These are phyloP conservation scores for Musa schizocarpa DNA, from an alignment of 176 grass and related monocot species.

Conservation along the genomic window DNA sequence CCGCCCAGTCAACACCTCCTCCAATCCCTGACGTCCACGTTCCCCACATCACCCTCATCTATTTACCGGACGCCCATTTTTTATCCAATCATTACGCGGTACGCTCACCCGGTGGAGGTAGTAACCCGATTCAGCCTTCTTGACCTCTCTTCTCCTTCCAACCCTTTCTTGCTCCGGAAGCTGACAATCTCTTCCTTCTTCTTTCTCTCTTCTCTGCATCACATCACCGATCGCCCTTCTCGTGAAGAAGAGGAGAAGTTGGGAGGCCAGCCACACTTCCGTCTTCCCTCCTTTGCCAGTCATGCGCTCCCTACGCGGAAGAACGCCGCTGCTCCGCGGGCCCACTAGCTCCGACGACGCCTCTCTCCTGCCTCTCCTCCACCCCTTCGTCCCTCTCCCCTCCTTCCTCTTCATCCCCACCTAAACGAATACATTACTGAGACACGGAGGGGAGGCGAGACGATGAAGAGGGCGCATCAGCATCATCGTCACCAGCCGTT, in stretches of 20 bases:
- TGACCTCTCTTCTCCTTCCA: slow-evolving; percentile 6
- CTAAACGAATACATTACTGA: slow-evolving; percentile 18
- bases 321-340: slow-evolving; percentile 33
- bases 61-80: neutral
- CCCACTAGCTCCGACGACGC: slow-evolving; percentile 7
- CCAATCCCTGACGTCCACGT: neutral
- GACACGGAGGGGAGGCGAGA: slow-evolving; percentile 1
- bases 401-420: slow-evolving; percentile 98
- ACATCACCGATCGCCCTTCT: neutral
- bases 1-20: neutral
- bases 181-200: neutral
- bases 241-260: neutral
- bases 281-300: neutral
- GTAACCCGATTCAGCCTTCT: slow-evolving; percentile 35
- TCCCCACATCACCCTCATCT: neutral
- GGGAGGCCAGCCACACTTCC: neutral
- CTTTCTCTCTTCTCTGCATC: neutral
- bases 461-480: slow-evolving; percentile 9
- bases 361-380: slow-evolving; percentile 2
- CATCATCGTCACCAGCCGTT: neutral
- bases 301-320: slow-evolving; percentile 55
- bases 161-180: neutral
- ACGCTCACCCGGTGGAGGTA: slow-evolving; percentile 52
- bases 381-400: slow-evolving; percentile 41
- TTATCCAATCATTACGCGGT: neutral